phyloP scores from a whole-genome alignment of 1,284 basidiomycete genomes.

The Apiotrichum akiyoshidainum region DNA sequence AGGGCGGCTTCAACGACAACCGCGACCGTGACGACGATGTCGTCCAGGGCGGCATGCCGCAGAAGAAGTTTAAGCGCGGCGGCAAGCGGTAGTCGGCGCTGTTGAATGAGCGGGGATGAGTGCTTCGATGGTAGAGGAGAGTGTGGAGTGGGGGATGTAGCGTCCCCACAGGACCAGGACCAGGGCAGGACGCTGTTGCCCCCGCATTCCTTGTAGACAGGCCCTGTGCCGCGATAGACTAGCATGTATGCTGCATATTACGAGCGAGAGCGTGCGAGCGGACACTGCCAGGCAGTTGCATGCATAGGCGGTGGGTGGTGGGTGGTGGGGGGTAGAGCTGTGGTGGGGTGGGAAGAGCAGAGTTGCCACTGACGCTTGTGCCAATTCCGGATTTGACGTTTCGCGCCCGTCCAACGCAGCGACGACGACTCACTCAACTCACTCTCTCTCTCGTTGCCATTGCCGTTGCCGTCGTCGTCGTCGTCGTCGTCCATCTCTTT shows the following conservation, averaged over 20 bases:
- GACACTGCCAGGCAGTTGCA: no score
- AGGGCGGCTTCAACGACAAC: constrained; percentile 65
- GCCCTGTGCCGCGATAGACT: background rate
- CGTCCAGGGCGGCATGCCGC: constrained; percentile 49
- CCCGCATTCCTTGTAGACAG: background rate
- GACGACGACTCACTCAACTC: background rate
- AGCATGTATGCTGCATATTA: background rate
- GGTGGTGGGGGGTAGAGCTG: no score
- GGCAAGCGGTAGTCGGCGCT: constrained; percentile 5
- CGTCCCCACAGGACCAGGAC: no score
- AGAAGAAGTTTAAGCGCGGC: constrained; percentile 36
- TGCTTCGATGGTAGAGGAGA: no score
- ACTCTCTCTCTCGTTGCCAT: background rate
- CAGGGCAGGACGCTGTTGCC: no score
- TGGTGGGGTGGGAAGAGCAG: no score
- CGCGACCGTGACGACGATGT: constrained; percentile 86
- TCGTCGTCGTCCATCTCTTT: background rate
- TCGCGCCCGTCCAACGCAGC: no score
- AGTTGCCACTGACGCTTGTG: no score
- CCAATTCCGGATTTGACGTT: no score
- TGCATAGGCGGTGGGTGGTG: no score
- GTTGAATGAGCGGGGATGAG: background rate
- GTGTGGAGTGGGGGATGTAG: no score
- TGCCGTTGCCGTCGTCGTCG: no score
- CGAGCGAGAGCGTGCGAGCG: background rate